Evolutionary conservation across 2,329 filamentous ascomycete species (phyloP).

Genomic region (Lecanicillium sp.): DNA sequence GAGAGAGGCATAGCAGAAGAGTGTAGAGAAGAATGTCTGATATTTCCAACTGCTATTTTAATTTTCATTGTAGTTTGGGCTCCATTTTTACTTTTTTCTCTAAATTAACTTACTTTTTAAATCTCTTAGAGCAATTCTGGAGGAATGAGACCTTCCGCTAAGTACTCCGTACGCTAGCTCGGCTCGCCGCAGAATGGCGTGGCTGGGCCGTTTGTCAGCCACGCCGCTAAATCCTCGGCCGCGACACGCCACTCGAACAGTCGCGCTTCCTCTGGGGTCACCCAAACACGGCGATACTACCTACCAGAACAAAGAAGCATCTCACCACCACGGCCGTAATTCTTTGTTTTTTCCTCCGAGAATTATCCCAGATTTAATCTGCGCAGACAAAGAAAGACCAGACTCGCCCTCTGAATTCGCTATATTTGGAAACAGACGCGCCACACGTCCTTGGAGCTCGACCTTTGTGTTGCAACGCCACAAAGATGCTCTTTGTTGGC

Average conservation of each 20-base stretch:
- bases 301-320: neutral
- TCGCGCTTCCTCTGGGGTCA: slow-evolving; percentile 9
- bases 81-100: too few species aligned
- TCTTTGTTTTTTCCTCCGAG: neutral
- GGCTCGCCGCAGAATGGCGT: too few species aligned
- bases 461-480: slow-evolving; percentile 6
- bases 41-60: too few species aligned
- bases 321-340: neutral
- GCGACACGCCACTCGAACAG: slow-evolving; percentile 8
- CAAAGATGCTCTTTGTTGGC: slow-evolving; percentile 20
- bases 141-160: too few species aligned
- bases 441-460: slow-evolving; percentile 1
- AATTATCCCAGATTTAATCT: neutral
- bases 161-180: too few species aligned
- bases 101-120: too few species aligned
- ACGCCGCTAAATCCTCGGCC: slow-evolving; percentile 12
- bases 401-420: neutral
- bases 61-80: too few species aligned
- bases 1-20: too few species aligned
- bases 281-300: slow-evolving; percentile 6
- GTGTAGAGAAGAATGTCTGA: too few species aligned
- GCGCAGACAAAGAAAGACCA: neutral
- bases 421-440: slow-evolving; percentile 1
- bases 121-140: too few species aligned
- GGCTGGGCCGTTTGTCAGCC: too few species aligned